Percentiles rank a stretch among this genome's conserved stretches.
phyloP scores from a whole-genome alignment of 83 land plant genomes.

The Picea abies region DNA sequence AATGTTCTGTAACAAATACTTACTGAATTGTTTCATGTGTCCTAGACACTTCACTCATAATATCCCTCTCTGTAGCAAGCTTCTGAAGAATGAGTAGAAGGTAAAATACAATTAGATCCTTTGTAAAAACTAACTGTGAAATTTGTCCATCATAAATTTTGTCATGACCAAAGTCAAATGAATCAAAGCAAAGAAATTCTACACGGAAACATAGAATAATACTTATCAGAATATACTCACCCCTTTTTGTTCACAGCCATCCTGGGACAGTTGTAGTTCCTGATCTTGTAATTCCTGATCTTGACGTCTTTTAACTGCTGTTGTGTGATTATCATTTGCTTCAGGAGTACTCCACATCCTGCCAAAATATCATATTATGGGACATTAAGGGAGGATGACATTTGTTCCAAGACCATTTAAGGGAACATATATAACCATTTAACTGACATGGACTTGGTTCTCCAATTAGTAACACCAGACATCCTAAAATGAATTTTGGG shows the following conservation, averaged over 20 bases:
- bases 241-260: conserved; percentile 18
- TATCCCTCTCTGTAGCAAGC: conserved; percentile 28
- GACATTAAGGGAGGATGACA: not conserved
- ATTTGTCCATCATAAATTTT: not conserved
- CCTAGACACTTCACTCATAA: conserved; percentile 49
- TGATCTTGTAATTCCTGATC: conserved; percentile 20
- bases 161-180: too few relatives aligned
- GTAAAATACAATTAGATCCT: not conserved
- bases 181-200: not conserved
- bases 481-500: too few relatives aligned
- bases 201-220: not conserved
- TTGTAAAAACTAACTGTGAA: not conserved
- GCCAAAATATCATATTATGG: conserved; percentile 2
- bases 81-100: conserved; percentile 34
- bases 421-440: not conserved
- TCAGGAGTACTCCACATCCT: conserved; percentile 21
- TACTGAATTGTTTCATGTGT: conserved; percentile 58
- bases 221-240: not conserved
- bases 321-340: not conserved
- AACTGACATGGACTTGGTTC: not conserved
- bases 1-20: conserved; percentile 17
- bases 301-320: not conserved
- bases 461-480: not conserved
- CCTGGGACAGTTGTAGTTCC: conserved; percentile 15
- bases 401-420: not conserved